Evolutionary conservation across 164 flowering plant genomes (phyloP), one percentile per base, ranked within the genome.

Genomic region (Buxus sempervirens): DNA sequence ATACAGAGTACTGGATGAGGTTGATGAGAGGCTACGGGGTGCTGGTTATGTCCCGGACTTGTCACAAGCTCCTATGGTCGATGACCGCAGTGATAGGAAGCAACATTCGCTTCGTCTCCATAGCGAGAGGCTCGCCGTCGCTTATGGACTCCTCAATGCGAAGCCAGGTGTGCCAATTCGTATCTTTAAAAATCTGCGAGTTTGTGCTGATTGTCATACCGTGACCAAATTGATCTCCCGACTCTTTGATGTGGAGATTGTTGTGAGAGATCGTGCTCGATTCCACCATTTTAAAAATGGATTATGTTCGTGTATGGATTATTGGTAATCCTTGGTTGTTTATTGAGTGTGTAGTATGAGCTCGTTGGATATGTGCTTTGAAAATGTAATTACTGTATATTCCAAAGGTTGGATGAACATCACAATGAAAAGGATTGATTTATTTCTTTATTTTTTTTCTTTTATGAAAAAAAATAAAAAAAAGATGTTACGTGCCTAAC

Each of bases 111-210:
- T 91, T 10, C 77, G 82, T 63, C 74, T 86, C 63, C 96, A 91
- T 54, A 85, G 92, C 65, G 93, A 90, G 81, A 85, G 90, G 67
- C 83, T 91, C 51, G 96, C 93, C 24, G 83, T 91, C 72, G 88
- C 93, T 18, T 85, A 82, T 71, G 95, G 91, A 32, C 84, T 88
- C 13, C 68, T 89, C 38, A 81, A 70, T 64, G 58, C 65, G 24
- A 78, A 72, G 66, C 84, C 83, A 28, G 84, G 91, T 21, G 64
- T 36, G 38, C 89, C 91, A 0, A 82, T 91, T 49, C 87, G 96
- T 1, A 64, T 91, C 56, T 82, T 86, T 53, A 91, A 89, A 75
- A 90, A 88, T 57, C 85, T 90, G 26, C 70, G 90, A 13, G 84
- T 89, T 0, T 91, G 97, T 71, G 77, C 70, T 36, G 91, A 90